Evolutionary conservation across 192 early-diverging fungal species (phyloP), one percentile per base, ranked within the genome.

Genomic region (Coemansia sp.): DNA sequence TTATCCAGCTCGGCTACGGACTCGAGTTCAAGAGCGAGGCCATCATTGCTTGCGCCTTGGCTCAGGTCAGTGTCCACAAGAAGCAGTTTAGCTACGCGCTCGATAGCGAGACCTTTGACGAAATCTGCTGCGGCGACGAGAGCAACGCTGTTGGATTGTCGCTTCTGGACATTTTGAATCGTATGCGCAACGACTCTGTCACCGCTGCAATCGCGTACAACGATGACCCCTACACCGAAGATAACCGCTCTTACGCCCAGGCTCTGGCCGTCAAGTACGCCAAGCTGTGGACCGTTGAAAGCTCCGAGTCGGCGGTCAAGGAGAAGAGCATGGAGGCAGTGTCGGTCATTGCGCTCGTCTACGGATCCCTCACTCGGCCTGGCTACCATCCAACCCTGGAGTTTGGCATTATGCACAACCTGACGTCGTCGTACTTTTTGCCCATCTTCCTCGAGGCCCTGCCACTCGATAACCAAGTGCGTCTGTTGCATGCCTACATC

Each of bases 1-100:
- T 90, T n/a, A 89, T 90, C 60, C 87, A 88, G 73, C 55, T 90
- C 22, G 88, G 89, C 7, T 89, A 89, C 67, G 89, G 86, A 1
- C 38, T 89, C n/a, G 89, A 90, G 66, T 90, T 89, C 72, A 82
- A 81, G 13, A 71, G 85, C 66, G 78, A 78, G 67, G 80, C 84
- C 36, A 79, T 87, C 38, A 72, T 82, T 8, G 88, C 85, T 10
- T 84, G 78, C 34, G 89, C 87, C 3, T 67, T 89, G 31, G 82
- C 87, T 1, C 78, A 86, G 81, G 72, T 73, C 10, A 85, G 85
- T 31, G 69, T 85, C 5, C 85, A 87, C 20, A 67, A 71, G 3
- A 16, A 34, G 0, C 43, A 50, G 33, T 76, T 86, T 67, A 41
- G 40, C 39, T 2, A 50, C 53, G 34, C 18, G 16, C 8, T 67